Percentiles rank a stretch among this genome's conserved stretches.
These are phyloP conservation scores for Fusarium sp. DNA, from an alignment of 2,329 filamentous ascomycete genomes.

Conservation along the genomic window DNA sequence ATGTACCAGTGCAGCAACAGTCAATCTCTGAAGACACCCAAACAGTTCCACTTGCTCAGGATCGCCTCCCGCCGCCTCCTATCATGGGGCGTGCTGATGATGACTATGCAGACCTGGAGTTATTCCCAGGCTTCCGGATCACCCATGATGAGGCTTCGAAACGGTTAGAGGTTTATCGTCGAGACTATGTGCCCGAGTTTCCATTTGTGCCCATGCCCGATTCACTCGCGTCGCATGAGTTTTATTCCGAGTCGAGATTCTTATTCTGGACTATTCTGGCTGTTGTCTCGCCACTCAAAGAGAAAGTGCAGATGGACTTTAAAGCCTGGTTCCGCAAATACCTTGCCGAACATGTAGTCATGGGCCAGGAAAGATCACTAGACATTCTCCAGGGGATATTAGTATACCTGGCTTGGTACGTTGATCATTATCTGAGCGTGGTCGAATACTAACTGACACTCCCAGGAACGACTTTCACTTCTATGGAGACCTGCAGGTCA, in stretches of 20 bases:
- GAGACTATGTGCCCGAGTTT: slow-evolving; percentile 48
- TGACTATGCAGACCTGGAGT: slow-evolving; percentile 31
- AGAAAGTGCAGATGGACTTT: slow-evolving; percentile 47
- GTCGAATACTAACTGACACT: not conserved
- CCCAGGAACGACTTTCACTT: slow-evolving; percentile 54
- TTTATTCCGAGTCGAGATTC: slow-evolving; percentile 49
- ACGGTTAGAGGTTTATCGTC: slow-evolving; percentile 49
- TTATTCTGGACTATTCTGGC: slow-evolving; percentile 55
- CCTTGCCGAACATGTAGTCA: slow-evolving; percentile 52
- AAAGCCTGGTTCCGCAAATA: slow-evolving; percentile 52
- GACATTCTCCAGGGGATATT: slow-evolving; percentile 55
- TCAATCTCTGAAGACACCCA: not conserved
- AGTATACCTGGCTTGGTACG: slow-evolving; percentile 53
- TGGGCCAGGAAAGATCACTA: slow-evolving; percentile 50
- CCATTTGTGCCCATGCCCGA: slow-evolving; percentile 53
- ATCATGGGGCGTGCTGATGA: not conserved
- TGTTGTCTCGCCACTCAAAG: slow-evolving; percentile 47
- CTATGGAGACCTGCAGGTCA: slow-evolving; percentile 51
- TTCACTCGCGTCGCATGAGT: slow-evolving; percentile 39
- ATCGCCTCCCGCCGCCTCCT: not conserved
- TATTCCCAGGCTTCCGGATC: slow-evolving; percentile 52
- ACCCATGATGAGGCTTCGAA: slow-evolving; percentile 48
- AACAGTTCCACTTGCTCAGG: not conserved
- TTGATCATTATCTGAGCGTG: not conserved
- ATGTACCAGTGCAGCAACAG: slow-evolving; percentile 3